These are phyloP conservation scores for Polytrichum formosum DNA, from an alignment of 225 moss, liverwort and hornwort species.

Conservation along the genomic window DNA sequence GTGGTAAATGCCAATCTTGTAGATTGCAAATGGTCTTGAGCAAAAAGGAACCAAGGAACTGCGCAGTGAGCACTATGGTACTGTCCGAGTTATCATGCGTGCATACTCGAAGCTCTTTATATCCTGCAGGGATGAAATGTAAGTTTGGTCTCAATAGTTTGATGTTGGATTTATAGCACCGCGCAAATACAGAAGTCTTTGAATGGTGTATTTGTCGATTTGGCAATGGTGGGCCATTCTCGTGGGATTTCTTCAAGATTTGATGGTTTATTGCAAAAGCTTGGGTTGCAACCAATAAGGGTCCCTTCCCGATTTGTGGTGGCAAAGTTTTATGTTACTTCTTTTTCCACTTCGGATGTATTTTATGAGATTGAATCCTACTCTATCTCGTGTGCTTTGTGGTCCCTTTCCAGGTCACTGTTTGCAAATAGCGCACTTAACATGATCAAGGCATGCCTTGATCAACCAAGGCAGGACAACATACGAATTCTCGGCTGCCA, in stretches of 20 bases:
- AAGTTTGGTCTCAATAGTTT: slow-evolving; percentile 12
- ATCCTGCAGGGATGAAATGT: slow-evolving; percentile 91
- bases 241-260: too few relatives aligned
- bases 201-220: too few relatives aligned
- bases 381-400: background rate
- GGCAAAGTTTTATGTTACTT: too few relatives aligned
- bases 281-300: too few relatives aligned
- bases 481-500: slow-evolving; percentile 77
- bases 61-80: slow-evolving; percentile 65
- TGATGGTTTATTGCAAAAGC: too few relatives aligned
- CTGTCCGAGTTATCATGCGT: slow-evolving; percentile 77
- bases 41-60: slow-evolving; percentile 86
- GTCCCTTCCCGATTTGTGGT: too few relatives aligned
- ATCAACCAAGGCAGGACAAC: slow-evolving; percentile 58
- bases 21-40: slow-evolving; percentile 87
- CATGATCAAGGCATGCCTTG: slow-evolving; percentile 72
- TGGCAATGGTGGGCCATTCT: too few relatives aligned
- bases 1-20: slow-evolving; percentile 3
- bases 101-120: slow-evolving; percentile 79
- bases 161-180: too few relatives aligned
- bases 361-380: too few relatives aligned
- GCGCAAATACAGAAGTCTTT: too few relatives aligned
- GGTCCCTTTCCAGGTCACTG: slow-evolving; percentile 51
- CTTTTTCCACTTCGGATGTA: too few relatives aligned
- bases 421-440: slow-evolving; percentile 74